Base-by-base conservation (phyloP, 345 rosid species). In the Reutealis trisperma region DNA sequence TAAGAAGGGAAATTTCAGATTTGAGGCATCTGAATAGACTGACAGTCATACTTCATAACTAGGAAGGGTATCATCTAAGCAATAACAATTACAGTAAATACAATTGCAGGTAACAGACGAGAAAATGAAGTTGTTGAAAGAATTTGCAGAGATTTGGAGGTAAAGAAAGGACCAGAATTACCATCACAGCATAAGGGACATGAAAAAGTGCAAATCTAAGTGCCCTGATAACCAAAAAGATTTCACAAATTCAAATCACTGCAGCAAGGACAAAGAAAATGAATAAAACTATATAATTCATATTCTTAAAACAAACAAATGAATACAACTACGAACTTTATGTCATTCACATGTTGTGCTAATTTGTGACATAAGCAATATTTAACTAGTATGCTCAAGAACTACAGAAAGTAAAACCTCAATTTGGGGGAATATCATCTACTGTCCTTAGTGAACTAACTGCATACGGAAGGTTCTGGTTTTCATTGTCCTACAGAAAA, bases 401-500 rank as follows among this genome's bases (percentile, higher is more conserved):
- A 8, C 8, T 12, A 9, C 19, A 4, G 15, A 32, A n/a, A 60
- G 27, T 1, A 44, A 72, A 78, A 72, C 59, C 69, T 65, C 57
- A 65, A 21, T 49, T 45, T 47, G 57, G 52, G 49, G 45, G n/a
- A 16, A 10, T 61, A 5, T 59, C 25, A 7, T 22, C 72, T 18
- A 7, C 59, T 18, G 47, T 66, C 51, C 67, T 5, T 1, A 25
- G 70, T 45, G 51, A 6, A 19, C 52, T n/a, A 25, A 15, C 52
- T n/a, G 70, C 51, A 13, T 15, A 41, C 1, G 51, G 27, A 19
- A 66, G 27, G 9, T 63, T 30, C 42, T 63, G 8, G n/a, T 15
- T 32, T 32, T 72, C 41, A 15, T 51, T 57, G 34, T 64, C 37
- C 73, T 47, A 75, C 19, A 16, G 15, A 75, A 42, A 32, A 75